Evolutionary conservation across 164 flowering plant genomes (phyloP), one percentile per base, ranked within the genome.

Genomic region (Liquidambar formosana): DNA sequence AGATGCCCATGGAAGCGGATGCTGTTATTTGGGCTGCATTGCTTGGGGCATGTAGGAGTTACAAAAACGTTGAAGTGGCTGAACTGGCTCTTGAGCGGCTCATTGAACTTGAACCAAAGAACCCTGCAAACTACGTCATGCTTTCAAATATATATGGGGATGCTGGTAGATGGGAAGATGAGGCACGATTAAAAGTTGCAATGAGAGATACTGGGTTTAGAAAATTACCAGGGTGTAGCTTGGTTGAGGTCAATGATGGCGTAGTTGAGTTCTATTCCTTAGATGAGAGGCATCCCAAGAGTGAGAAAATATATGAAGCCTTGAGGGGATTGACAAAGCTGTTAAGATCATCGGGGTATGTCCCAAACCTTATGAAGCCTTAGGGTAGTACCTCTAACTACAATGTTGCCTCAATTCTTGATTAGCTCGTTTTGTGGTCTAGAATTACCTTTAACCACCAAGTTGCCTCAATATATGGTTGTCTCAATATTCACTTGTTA

Each of bases 1-100:
- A 62, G 65, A 89, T 91, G 94, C 94, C 90, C 3, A 72, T 91
- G 59, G 76, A 82, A 80, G 77, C 93, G n/a, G 93, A 91, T 76
- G 72, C 76, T 57, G 89, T 88, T 26, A 84, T 88, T 52, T 91
- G 97, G 97, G 81, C 89, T 13, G 54, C 89, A 25, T 69, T 91
- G 52, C 86, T 89, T 25, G 94, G 91, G 44, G 89, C 90, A 10
- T 85, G 89, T 63, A 74, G 84, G 80, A 62, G 78, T 64, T 71
- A 86, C 75, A 84, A 80, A 65, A 81, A 89, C 63, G 73, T 84
- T 23, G 66, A 81, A 43, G 57, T 88, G 66, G 93, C 90, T 45
- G 93, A 89, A 72, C 47, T 81, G 67, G 84, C 86, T 66, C 77
- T 89, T 12, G 64, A 82, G 72, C 64, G 66, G 15, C 85, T 91